These are phyloP conservation scores for Gnomoniopsis sp. DNA, from an alignment of 2,329 filamentous ascomycete genomes.

Conservation along the genomic window DNA sequence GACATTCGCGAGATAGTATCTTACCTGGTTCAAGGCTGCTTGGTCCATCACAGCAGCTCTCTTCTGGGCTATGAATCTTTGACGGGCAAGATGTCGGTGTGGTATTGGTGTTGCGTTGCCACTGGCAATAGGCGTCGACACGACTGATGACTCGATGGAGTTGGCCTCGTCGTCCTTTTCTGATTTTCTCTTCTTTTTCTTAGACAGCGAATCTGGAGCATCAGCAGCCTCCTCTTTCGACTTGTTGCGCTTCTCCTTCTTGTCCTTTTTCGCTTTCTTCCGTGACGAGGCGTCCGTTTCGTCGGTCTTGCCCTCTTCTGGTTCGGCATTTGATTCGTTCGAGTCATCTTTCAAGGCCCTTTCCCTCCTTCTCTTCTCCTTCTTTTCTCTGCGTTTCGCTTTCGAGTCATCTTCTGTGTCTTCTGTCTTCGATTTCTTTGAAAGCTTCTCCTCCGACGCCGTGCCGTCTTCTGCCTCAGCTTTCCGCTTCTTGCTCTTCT, in stretches of 20 bases:
- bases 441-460: conserved; percentile 37
- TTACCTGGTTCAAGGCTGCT: conserved; percentile 81
- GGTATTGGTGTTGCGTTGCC: conserved; percentile 34
- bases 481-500: conserved; percentile 27
- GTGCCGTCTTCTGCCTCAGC: conserved; percentile 23
- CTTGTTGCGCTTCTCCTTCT: conserved; percentile 29
- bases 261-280: conserved; percentile 25
- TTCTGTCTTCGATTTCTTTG: conserved; percentile 47
- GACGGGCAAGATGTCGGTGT: conserved; percentile 70
- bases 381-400: conserved; percentile 47
- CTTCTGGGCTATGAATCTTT: conserved; percentile 86
- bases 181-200: conserved; percentile 22
- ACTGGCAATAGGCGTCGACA: conserved; percentile 43
- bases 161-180: conserved; percentile 25
- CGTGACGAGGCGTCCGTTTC: conserved; percentile 20
- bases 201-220: conserved; percentile 13
- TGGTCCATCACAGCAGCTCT: conserved; percentile 77
- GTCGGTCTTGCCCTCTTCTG: conserved; percentile 24
- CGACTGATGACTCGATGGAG: conserved; percentile 36
- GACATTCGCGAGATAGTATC: conserved; percentile 18
- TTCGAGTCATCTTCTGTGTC: conserved; percentile 35
- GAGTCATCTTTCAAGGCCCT: conserved; percentile 35
- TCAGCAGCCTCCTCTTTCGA: conserved; percentile 29
- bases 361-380: conserved; percentile 38
- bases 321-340: background rate